Percentiles rank a stretch among this genome's conserved stretches.
Evolutionary conservation across 768 basidiomycete species (phyloP).

Genomic region (Lactarius evosmus): DNA sequence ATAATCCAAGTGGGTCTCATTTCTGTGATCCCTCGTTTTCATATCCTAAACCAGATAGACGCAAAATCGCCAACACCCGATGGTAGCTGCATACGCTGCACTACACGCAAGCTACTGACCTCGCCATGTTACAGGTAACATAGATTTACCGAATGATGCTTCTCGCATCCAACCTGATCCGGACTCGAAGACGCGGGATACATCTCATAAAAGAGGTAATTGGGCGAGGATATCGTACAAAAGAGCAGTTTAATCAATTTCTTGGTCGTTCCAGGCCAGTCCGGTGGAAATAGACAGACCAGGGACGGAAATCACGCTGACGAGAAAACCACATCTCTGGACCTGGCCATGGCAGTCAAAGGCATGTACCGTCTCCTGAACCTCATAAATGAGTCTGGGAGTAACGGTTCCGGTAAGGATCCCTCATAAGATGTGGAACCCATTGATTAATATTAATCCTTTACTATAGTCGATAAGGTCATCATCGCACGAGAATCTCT

Average conservation of each 20-base stretch:
- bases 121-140: background rate
- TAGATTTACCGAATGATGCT: background rate
- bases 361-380: background rate
- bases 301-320: background rate
- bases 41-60: background rate
- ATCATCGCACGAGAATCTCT: conserved; percentile 54
- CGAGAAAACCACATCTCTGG: background rate
- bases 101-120: background rate
- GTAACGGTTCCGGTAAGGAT: conserved; percentile 45
- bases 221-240: background rate
- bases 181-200: background rate
- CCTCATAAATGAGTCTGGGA: conserved; percentile 47
- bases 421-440: background rate
- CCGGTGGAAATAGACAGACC: background rate
- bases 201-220: background rate
- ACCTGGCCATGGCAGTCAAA: background rate
- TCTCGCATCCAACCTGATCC: background rate
- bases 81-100: background rate
- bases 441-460: background rate
- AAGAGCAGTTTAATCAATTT: background rate
- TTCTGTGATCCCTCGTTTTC: background rate
- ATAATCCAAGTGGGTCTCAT: background rate
- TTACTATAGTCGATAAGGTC: conserved; percentile 50
- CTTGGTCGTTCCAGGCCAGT: background rate
- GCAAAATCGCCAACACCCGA: background rate